Evolutionary conservation across 495 filamentous ascomycete genomes (phyloP), one percentile per base, ranked within the genome.

Genomic region (Lepidopterella palustris): DNA sequence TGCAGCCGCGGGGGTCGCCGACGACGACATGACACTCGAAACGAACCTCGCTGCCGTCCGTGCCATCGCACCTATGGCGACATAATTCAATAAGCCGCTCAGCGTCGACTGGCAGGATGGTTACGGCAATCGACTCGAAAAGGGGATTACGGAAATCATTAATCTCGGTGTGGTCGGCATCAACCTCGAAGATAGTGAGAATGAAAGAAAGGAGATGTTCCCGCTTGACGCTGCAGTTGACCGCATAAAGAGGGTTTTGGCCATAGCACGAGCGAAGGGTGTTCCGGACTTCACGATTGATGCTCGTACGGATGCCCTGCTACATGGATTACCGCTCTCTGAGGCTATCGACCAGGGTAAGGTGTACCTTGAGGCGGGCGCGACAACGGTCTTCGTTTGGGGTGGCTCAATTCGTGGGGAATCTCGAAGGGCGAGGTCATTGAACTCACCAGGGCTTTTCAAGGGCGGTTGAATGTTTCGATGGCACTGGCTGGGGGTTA

Each of bases 11-110:
- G 78, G 76, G 32, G 61, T 74, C 10, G 53, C 69, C 1, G 80
- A 84, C 66, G 64, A 70, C 6, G 60, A 72, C 6, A 71, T 85
- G 20, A 72, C 70, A 0, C 68, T 75, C 9, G 52, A 72, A 9
- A 53, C 55, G 0, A 73, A 79, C 55, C 52, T 80, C 10, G 40
- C 59, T 2, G 68, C 70, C 6, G 59, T 71, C 31, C 35, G 42
- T 13, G 53, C 29, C 27, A 47, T 67, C 25, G 55, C 50, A 1
- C 18, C 25, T 9, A 48, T 65, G 10, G 62, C 59, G 0, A 50
- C 27, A 18, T 40, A 35, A 11, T 27, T 29, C 48, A 39, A 53
- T 13, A 59, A 59, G 28, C 65, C 65, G 1, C 58, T 68, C 5
- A 65, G 57, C 18, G 65, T 47, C 2, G 65, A 68, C 28, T 54